Evolutionary conservation across 108 stramenopile genomes (phyloP).

Genomic region (Conticribra guillardii): DNA sequence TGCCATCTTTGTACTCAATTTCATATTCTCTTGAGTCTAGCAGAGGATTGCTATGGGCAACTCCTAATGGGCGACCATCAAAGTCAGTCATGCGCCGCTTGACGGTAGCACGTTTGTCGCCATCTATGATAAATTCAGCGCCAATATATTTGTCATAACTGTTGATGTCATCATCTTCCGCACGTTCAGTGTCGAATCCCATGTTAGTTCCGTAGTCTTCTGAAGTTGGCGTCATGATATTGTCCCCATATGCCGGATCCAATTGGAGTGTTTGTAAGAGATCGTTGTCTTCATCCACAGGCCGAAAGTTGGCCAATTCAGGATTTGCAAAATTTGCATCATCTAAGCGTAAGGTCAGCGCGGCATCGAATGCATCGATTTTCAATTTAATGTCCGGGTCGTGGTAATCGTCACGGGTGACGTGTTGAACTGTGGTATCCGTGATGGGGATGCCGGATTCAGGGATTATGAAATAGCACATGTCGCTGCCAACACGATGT

Average conservation of each 20-base stretch:
- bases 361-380: constrained; percentile 6
- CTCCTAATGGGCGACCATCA: constrained; percentile 5
- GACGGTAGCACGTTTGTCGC: too few species aligned
- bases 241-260: constrained; percentile 3
- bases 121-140: not conserved
- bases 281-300: not conserved
- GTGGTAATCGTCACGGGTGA: constrained; percentile 26
- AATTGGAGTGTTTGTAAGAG: not conserved
- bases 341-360: not conserved
- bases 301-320: not conserved
- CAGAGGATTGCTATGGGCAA: constrained; percentile 6
- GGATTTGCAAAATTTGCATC: constrained; percentile 6
- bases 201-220: not conserved
- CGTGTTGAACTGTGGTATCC: constrained; percentile 38
- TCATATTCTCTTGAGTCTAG: constrained; percentile 13
- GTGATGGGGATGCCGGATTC: constrained; percentile 20
- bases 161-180: too few species aligned
- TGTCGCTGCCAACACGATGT: constrained; percentile 32
- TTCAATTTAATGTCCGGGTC: not conserved
- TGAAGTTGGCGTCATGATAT: not conserved
- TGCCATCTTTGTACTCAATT: constrained; percentile 11
- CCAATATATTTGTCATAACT: not conserved
- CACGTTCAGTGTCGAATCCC: too few species aligned
- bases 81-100: not conserved
- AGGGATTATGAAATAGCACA: constrained; percentile 49